These are phyloP conservation scores for Kluyveromyces aestuarii DNA, from an alignment of 805 yeast genomes.

Conservation along the genomic window DNA sequence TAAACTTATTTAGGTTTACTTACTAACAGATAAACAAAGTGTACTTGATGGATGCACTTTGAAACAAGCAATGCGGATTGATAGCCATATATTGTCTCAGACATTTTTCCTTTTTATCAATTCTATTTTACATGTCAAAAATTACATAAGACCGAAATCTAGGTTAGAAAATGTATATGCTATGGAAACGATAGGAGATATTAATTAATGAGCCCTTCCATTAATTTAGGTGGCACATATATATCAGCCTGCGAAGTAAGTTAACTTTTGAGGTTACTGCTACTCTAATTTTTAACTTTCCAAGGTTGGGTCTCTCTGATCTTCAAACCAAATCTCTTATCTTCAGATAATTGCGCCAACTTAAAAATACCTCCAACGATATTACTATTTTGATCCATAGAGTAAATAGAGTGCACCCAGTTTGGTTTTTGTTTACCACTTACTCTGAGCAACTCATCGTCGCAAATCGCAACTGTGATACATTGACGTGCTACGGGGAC, in stretches of 20 bases:
- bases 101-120: background rate
- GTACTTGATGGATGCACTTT: too few relatives aligned
- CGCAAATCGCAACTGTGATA: slow-evolving; percentile 59
- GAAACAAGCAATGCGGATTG: background rate
- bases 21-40: too few relatives aligned
- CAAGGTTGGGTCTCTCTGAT: slow-evolving; percentile 56
- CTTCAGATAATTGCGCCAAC: slow-evolving; percentile 52
- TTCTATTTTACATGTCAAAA: background rate
- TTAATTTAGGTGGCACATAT: background rate
- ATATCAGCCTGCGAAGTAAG: background rate
- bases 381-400: slow-evolving; percentile 41
- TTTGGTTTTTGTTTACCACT: slow-evolving; percentile 71
- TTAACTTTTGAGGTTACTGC: too few relatives aligned
- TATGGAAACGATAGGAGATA: background rate
- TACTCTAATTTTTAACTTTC: slow-evolving; percentile 20
- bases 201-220: background rate
- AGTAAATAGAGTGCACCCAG: slow-evolving; percentile 79
- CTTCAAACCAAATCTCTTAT: slow-evolving; percentile 58
- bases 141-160: background rate
- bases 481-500: slow-evolving; percentile 69
- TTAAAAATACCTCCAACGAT: slow-evolving; percentile 39
- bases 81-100: background rate
- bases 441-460: slow-evolving; percentile 59
- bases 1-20: too few relatives aligned
- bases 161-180: background rate